A percentile compares a stretch with the other conserved stretches of the same genome.
These are phyloP conservation scores for Angophora floribunda DNA, from an alignment of 345 rosid genomes.

Conservation along the genomic window DNA sequence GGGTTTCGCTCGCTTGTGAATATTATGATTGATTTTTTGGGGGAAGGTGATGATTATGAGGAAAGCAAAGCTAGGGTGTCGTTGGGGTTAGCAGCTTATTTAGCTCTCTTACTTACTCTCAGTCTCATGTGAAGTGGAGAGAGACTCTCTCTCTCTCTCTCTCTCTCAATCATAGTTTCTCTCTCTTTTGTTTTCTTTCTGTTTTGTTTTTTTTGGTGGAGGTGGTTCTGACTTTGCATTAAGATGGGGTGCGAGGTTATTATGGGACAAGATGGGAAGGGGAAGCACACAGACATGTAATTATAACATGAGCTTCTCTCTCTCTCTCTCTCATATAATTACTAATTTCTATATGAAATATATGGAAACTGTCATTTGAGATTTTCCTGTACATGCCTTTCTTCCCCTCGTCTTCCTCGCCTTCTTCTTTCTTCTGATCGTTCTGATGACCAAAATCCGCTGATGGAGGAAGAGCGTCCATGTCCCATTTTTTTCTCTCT, in stretches of 20 bases:
- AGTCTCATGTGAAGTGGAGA: neutral
- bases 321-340: neutral
- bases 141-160: neutral
- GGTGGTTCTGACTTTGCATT: neutral
- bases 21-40: neutral
- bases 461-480: neutral
- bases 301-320: neutral
- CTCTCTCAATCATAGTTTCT: neutral
- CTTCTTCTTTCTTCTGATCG: neutral
- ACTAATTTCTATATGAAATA: neutral
- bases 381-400: neutral
- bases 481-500: neutral
- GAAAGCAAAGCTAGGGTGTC: neutral
- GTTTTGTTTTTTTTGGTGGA: neutral
- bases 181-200: neutral
- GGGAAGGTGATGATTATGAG: neutral
- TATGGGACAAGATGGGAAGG: neutral
- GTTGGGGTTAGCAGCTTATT: neutral
- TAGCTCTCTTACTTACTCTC: neutral
- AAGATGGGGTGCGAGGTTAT: neutral
- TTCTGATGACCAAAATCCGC: neutral
- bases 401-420: neutral
- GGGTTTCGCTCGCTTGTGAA: neutral
- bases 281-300: neutral
- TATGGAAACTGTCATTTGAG: neutral